A percentile compares a stretch with the other conserved stretches of the same genome.
phyloP scores from a whole-genome alignment of 257 asterid species.

The Forsythia viridissima region DNA sequence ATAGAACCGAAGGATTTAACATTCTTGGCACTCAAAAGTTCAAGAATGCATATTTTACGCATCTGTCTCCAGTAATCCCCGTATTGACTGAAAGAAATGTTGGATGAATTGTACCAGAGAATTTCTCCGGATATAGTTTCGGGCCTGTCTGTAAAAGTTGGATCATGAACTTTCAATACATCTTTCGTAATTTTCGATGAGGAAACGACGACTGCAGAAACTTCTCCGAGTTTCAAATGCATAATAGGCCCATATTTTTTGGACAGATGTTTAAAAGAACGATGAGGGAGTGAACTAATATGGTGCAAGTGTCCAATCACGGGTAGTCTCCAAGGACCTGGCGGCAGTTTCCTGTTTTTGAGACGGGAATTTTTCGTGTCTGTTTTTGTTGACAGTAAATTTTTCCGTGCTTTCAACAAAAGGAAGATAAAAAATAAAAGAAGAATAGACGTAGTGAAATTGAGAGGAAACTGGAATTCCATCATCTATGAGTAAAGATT shows the following conservation, averaged over 20 bases:
- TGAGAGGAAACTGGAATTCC: not conserved
- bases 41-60: no score
- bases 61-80: not conserved
- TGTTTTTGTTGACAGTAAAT: not conserved
- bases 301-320: not conserved
- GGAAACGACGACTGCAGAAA: slow-evolving; percentile 20
- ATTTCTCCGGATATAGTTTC: not conserved
- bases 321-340: slow-evolving; percentile 2
- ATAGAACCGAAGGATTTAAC: slow-evolving; percentile 25
- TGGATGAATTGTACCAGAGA: slow-evolving; percentile 13
- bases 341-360: not conserved
- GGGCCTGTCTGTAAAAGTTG: slow-evolving; percentile 15
- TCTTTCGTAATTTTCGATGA: not conserved
- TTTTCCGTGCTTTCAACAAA: not conserved
- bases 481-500: not conserved
- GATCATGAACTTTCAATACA: not conserved
- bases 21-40: slow-evolving; percentile 18
- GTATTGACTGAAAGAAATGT: slow-evolving; percentile 14
- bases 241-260: slow-evolving; percentile 19
- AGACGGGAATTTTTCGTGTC: not conserved
- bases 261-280: slow-evolving; percentile 9
- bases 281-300: not conserved
- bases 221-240: slow-evolving; percentile 28
- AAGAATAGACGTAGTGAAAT: not conserved
- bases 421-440: slow-evolving; percentile 11